Base-by-base conservation (phyloP, 352 stramenopile genomes). In the Pythium insidiosum region DNA sequence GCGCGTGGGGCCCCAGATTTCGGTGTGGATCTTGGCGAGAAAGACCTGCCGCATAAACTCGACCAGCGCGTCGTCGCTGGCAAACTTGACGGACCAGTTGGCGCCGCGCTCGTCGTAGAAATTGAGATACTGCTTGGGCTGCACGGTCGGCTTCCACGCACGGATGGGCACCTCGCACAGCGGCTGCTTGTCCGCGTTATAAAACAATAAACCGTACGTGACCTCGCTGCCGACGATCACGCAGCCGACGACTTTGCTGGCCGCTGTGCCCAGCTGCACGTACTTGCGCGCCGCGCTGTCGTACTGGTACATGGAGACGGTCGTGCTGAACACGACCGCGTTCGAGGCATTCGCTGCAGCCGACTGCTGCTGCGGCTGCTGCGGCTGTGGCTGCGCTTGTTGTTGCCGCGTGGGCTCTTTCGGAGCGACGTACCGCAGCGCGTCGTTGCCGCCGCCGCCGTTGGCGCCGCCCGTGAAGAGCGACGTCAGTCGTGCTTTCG, bases 71-170 rank as follows among this genome's bases (percentile, higher is more conserved):
- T 63, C 58, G 6, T 90, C 74, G 23, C 55, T 76, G 7, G 63
- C 35, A 39, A 85, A 90, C 47, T 84, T 84, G n/a, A 84, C 57
- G 22, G 73, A 87, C 74, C 74, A 90, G 52, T 90, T 90, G 2
- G 48, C 50, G 2, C 60, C 60, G 16, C 76, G 65, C 6, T 82
- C 70, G 43, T 90, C 78, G 57, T 90, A 90, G 46, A 90, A 85
- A 40, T 87, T 90, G n/a, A 90, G 59, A 43, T 88, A 90, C 47
- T 71, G 65, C 39, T 87, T 87, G 4, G 78, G 64, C 47, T 90
- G 78, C 20, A 88, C 53, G 2, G 73, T 86, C 6, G 71, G 70
- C 28, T 82, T 80, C 49, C 83, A 77, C 4, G 50, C 59, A 26
- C 66, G 76, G 24, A 86, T 38, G 16, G 73, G 68, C 5, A 84